Evolutionary conservation across 148 eudicot genomes (phyloP).

Genomic region (Cornus florida): DNA sequence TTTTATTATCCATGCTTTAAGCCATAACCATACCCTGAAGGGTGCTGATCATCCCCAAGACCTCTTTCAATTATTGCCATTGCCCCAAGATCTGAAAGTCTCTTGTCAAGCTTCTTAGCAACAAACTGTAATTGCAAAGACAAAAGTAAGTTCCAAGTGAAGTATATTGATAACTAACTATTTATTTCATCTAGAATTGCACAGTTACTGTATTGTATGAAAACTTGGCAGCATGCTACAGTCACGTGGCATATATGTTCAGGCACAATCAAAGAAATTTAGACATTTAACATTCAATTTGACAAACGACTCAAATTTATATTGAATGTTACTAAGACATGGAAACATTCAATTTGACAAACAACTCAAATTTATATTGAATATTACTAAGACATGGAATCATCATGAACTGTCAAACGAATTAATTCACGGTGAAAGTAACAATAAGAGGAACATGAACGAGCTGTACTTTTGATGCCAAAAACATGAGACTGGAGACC

Average conservation of each 20-base stretch:
- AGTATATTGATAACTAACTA: background rate
- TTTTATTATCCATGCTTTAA: background rate
- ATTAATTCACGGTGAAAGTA: no score
- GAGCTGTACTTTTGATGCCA: no score
- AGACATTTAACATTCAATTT: background rate
- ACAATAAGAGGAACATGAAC: no score
- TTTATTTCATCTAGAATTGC: background rate
- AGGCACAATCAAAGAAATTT: background rate
- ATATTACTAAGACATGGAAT: background rate
- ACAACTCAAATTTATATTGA: no score
- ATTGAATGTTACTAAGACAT: no score
- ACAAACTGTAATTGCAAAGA: slow-evolving; percentile 65
- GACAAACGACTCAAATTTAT: no score
- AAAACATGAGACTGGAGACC: no score
- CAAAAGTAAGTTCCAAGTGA: background rate
- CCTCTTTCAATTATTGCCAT: slow-evolving; percentile 71
- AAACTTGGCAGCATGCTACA: background rate
- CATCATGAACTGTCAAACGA: no score
- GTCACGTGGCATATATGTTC: background rate
- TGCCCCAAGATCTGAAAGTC: slow-evolving; percentile 85
- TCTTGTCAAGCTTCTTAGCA: slow-evolving; percentile 92
- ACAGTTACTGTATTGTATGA: background rate
- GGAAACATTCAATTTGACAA: no score
- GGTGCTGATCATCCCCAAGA: slow-evolving; percentile 97
- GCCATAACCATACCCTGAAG: slow-evolving; percentile 73